phyloP scores from a whole-genome alignment of 495 filamentous ascomycete species.

The Cercophora samala region DNA sequence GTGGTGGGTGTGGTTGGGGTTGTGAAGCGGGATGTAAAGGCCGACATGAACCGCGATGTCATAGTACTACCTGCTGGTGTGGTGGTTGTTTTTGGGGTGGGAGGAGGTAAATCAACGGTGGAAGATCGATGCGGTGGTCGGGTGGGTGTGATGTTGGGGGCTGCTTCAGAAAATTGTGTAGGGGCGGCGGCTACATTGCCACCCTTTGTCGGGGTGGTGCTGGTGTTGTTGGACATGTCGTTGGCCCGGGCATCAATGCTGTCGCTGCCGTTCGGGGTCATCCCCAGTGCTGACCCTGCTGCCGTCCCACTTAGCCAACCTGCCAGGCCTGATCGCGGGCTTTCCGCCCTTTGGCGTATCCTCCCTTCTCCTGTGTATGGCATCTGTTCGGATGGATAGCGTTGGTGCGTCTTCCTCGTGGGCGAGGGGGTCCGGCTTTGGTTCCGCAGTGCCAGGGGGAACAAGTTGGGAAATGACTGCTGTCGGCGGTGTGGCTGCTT shows the following conservation, averaged over 20 bases:
- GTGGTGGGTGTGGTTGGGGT: conserved; percentile 24
- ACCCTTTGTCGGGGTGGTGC: conserved; percentile 6
- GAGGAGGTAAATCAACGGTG: neutral
- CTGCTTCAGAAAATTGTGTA: conserved; percentile 20
- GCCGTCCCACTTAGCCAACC: conserved; percentile 36
- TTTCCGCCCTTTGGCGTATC: conserved; percentile 20
- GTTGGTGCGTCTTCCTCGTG: conserved; percentile 29
- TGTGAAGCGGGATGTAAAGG: conserved; percentile 42
- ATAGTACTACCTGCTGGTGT: conserved; percentile 18
- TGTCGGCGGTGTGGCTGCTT: conserved; percentile 38
- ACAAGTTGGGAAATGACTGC: conserved; percentile 40
- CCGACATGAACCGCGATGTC: conserved; percentile 45
- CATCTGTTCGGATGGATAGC: conserved; percentile 39
- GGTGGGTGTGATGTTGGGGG: conserved; percentile 34
- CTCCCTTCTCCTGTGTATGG: conserved; percentile 43
- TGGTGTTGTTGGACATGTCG: conserved; percentile 8
- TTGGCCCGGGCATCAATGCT: conserved; percentile 6
- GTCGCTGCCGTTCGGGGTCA: conserved; percentile 12
- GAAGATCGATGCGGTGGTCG: conserved; percentile 15
- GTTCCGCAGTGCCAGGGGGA: conserved; percentile 31
- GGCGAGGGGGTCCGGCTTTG: conserved; percentile 29
- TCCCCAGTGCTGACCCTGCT: conserved; percentile 20
- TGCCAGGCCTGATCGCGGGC: conserved; percentile 30
- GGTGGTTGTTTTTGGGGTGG: conserved; percentile 37
- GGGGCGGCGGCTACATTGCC: conserved; percentile 6